phyloP scores from a whole-genome alignment of 345 rosid species.

The Murraya paniculata region DNA sequence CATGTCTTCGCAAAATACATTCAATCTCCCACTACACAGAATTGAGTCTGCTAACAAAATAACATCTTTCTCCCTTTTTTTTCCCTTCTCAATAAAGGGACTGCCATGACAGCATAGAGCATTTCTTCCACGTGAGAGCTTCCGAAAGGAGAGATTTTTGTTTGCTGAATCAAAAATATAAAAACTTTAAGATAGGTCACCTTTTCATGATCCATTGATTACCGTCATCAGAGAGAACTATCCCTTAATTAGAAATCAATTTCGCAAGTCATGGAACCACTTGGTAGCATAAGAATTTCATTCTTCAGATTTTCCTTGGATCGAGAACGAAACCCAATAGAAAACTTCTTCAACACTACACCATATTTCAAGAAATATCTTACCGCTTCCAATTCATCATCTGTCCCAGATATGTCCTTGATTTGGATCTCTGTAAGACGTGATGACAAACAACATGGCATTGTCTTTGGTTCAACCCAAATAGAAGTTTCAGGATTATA shows the following conservation, averaged over 20 bases:
- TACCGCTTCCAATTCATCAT: background rate
- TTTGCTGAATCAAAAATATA: too few species aligned
- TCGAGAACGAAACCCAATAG: too few species aligned
- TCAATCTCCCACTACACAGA: background rate
- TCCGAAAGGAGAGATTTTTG: background rate
- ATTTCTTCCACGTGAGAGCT: too few species aligned
- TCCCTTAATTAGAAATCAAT: background rate
- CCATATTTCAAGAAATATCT: background rate
- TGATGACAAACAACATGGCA: background rate
- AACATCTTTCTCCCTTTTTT: background rate
- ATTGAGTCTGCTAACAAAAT: background rate
- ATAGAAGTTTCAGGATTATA: too few species aligned
- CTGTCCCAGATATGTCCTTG: background rate
- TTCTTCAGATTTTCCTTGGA: background rate
- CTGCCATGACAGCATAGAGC: too few species aligned
- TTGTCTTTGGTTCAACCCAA: background rate
- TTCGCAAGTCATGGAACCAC: background rate
- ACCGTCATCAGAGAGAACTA: too few species aligned
- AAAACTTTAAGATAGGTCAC: too few species aligned
- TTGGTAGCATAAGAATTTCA: background rate
- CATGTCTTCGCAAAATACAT: background rate
- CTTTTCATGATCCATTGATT: too few species aligned
- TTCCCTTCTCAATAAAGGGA: too few species aligned
- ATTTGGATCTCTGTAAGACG: background rate
- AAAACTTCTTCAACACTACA: background rate